Base-by-base conservation (phyloP, 192 early-diverging fungal genomes). In the Coemansia sp. region DNA sequence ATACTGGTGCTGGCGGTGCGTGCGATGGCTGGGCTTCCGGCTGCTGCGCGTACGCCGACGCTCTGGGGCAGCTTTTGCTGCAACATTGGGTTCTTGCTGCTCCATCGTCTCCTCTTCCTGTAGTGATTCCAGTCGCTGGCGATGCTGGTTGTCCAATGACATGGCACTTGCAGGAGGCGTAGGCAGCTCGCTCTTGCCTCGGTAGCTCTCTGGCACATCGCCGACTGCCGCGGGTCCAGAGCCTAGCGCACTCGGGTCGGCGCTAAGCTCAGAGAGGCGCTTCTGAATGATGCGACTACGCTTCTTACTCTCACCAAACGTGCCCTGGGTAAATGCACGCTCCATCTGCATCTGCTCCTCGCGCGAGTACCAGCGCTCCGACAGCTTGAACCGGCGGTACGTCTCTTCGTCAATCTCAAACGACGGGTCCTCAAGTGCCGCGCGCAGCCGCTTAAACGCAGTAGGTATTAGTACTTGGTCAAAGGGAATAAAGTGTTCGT, bases 381-480 rank as follows among this genome's bases (percentile, higher is more conserved):
- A 82, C 14, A 82, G 62, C 62, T 73, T 76, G 68, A 82, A 82
- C 28, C 75, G 56, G 26, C 65, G 66, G 39, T 82, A 76, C 5
- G 79, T 77, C 55, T 77, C 75, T 6, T 82, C 74, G 52, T 82
- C 79, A 14, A 82, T 61, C 45, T 77, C 79, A 65, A 73, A 76
- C 25, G 25, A 1, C 0, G 74, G 73, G 18, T 76, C 75, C 42
- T 82, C 74, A 5, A 76, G 65, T 7, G 66, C 64, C n/a, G 34
- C 23, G 10, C 79, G 75, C 43, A 83, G 67, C 43, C 73, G 69
- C 70, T 83, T 83, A 18, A 79, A 83, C 10, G 70, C 76, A 3
- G 77, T 83, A 13, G 82, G 82, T 58, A 83, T 83, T 12, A 83
- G 70, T 2, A 83, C 72, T 57, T 79, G 72, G 38, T 83, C 76